These are phyloP conservation scores for Astrothelium macrocarpum DNA, from an alignment of 495 filamentous ascomycete species.

Conservation along the genomic window DNA sequence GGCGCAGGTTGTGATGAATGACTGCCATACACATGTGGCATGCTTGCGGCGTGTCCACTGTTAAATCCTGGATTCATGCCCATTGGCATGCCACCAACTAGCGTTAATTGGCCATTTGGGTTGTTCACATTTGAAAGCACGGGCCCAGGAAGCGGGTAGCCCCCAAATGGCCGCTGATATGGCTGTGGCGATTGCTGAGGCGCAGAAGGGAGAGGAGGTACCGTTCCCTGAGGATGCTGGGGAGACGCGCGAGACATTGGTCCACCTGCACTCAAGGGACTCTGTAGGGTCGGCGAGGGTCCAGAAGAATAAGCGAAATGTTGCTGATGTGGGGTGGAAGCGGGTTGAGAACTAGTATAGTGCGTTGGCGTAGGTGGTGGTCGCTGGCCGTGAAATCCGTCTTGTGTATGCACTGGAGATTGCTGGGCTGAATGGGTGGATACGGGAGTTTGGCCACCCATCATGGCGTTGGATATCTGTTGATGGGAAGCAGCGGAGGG, in stretches of 20 bases:
- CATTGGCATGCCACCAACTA: constrained; percentile 55
- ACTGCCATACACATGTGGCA: constrained; percentile 44
- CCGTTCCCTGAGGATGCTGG: constrained; percentile 38
- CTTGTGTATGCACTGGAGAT: constrained; percentile 50
- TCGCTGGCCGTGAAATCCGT: constrained; percentile 46
- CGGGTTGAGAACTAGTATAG: constrained; percentile 47
- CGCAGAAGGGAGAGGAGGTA: constrained; percentile 39
- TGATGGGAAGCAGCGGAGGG: constrained; percentile 20
- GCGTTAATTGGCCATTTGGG: constrained; percentile 57
- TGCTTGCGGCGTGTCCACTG: constrained; percentile 47
- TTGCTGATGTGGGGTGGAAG: constrained; percentile 55
- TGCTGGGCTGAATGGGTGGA: constrained; percentile 50
- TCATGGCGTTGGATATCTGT: constrained; percentile 33
- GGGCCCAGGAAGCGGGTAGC: constrained; percentile 53
- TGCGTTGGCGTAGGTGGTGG: constrained; percentile 50
- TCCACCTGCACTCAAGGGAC: constrained; percentile 48
- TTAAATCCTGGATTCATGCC: constrained; percentile 43
- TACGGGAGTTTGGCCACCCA: constrained; percentile 35
- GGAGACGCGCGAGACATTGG: constrained; percentile 47
- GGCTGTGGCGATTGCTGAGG: constrained; percentile 41
- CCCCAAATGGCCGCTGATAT: constrained; percentile 37
- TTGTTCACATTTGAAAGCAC: constrained; percentile 70
- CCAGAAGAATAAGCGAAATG: constrained; percentile 48
- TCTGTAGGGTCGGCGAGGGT: constrained; percentile 49
- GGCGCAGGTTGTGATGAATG: constrained; percentile 39